Conservation (phyloP, 495 filamentous ascomycete species). For the Xylaria cubensis region DNA sequence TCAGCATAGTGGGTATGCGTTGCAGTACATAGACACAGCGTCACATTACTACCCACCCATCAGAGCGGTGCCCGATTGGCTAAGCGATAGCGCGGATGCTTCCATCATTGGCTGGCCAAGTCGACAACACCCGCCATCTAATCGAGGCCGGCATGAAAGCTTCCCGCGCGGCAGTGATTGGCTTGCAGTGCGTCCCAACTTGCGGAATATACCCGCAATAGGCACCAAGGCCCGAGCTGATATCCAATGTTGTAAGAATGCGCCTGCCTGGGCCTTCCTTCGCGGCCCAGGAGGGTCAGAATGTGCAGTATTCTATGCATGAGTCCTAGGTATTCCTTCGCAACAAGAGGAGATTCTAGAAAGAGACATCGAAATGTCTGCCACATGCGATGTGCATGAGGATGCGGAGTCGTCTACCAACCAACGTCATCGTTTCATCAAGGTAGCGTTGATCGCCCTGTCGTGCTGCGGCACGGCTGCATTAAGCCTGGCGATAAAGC, state of each 20-base stretch:
- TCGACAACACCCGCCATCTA: not conserved
- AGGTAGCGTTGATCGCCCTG: slow-evolving; percentile 7
- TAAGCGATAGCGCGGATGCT: not conserved
- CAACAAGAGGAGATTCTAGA: slow-evolving; percentile 1
- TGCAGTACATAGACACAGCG: not conserved
- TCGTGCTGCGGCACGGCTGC: not conserved
- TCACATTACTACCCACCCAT: not conserved
- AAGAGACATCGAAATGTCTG: slow-evolving; percentile 9
- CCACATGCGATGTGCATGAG: slow-evolving; percentile 1
- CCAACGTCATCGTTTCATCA: slow-evolving; percentile 3
- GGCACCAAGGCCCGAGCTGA: slow-evolving; percentile 13
- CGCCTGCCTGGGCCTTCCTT: not conserved
- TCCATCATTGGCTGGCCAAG: not conserved
- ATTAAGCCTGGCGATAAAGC: not conserved
- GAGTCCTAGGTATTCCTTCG: too few relatives aligned
- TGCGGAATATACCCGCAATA: not conserved
- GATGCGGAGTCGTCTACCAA: slow-evolving; percentile 1
- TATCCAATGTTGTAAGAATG: not conserved
- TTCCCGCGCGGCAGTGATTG: slow-evolving; percentile 12
- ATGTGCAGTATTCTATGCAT: slow-evolving; percentile 1
- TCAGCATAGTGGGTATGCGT: not conserved
- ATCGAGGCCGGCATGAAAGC: not conserved
- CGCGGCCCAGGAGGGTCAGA: not conserved
- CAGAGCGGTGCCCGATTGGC: not conserved
- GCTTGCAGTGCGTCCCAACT: not conserved